Evolutionary conservation across 495 filamentous ascomycete species (phyloP), one percentile per base, ranked within the genome.

Genomic region (Lophiotrema nucula): DNA sequence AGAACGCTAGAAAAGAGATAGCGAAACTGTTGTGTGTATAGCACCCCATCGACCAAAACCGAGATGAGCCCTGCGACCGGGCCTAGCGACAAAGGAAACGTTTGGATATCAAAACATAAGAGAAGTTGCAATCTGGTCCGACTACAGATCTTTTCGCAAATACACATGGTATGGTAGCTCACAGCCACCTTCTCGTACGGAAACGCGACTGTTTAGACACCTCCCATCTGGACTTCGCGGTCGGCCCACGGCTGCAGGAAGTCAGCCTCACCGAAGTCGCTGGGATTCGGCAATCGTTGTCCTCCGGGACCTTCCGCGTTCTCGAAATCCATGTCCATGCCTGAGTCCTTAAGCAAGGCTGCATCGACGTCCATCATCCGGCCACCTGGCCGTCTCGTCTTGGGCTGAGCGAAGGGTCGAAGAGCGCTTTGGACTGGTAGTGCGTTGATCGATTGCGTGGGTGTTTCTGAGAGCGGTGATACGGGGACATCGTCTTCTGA

Each of bases 191-290:
- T n/a, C n/a, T n/a, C n/a, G n/a, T n/a, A n/a, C n/a, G 31, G 8
- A 35, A 35, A 15, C 31, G 15, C 15, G 31, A 35, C 31, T 35
- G 31, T 8, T 56, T 16, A 61, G 0, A 59, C 51, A 19, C 56
- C 62, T 12, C 62, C 47, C 65, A 67, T 67, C 23, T 58, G 59
- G 11, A 63, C 55, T 39, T 60, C 56, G n/a, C 61, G 23, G 43
- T 61, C 66, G 38, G 56, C 58, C 47, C 65, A 68, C 13, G 68
- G 68, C 37, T 37, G 42, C 44, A 74, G 44, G 47, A 74, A 73
- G 4, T 60, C 66, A 12, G 72, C 72, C 38, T 74, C 72, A 26
- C 58, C 70, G 54, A 74, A 74, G 53, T 74, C 72, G 24, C 16
- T 49, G 23, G 33, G 25, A 26, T 51, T 56, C 28, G 31, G 18